Evolutionary conservation across 257 asterid genomes (phyloP), one percentile per base, ranked within the genome.

Genomic region (Nicotiana undulata): DNA sequence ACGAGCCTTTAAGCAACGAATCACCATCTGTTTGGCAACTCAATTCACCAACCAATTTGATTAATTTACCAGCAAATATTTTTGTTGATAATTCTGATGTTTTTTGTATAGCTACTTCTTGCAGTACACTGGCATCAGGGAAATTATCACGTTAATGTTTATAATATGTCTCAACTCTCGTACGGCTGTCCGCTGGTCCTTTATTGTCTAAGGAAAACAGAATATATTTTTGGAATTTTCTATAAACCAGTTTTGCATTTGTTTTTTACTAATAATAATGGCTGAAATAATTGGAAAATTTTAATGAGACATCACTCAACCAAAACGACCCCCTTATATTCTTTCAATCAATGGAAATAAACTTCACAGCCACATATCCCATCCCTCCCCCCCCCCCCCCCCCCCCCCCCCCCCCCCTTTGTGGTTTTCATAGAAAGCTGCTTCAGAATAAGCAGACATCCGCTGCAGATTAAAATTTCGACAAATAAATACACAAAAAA

Each of bases 171-270:
- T 70, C 59, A 44, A 10, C 13, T 44, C 59, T 70, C 31, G 13
- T 6, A 72, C 40, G n/a, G 40, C 78, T 49, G 78, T 72, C 61
- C 8, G 22, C 31, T 20, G 37, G 55, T 46, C 81, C 58, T 77
- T 61, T 12, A 60, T 59, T 20, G 16, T 34, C 53, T 2, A 77
- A 31, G 24, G 16, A 12, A 5, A 77, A 59, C 59, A 63, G 59
- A 77, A 59, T 77, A 58, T 56, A n/a, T 34, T 32, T 77, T 77
- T 77, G 72, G 81, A 59, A 77, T 77, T 77, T 63, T 77, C 81
- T 77, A 59, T 15, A 20, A 20, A 32, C 68, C 58, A 77, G 74
- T 59, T 56, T 77, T 32, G 44, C 68, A 77, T 56, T 77, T 60
- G 81, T 58, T 59, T 77, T 60, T 40, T 22, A 77, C 12, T 77